Base-by-base conservation (phyloP, 148 eudicot genomes). In the Linanthus parryae region DNA sequence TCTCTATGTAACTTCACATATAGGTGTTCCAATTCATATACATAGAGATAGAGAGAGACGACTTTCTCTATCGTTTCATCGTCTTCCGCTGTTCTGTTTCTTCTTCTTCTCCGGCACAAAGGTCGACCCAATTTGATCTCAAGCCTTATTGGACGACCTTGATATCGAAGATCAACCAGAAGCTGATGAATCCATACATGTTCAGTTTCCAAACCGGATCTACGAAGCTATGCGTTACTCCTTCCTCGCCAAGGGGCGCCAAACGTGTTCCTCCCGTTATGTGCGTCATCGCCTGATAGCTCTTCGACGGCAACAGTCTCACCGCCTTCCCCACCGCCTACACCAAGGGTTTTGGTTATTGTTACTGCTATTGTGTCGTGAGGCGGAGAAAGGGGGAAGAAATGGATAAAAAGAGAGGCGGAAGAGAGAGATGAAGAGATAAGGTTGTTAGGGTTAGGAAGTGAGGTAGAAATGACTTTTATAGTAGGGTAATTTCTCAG, bases 291-390 rank as follows among this genome's bases (percentile, higher is more conserved):
- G 84, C 97, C 38, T 88, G 82, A 59, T 94, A 88, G 77, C 82
- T 88, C 56, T 77, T 88, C 52, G 94, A 87, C 21, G 90, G 90
- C 21, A 44, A 72, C 51, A 84, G 97, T 26, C 69, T 44, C 37
- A 84, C 97, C 28, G 97, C 94, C 54, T 88, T 79, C 51, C 96
- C 94, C 36, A 88, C 96, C 35, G 96, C 96, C n/a, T 88, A 94
- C 45, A 94, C 96, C 52, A n/a, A n/a, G n/a, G n/a, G n/a, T n/a
- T n/a, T n/a, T n/a, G n/a, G n/a, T n/a, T n/a, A n/a, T n/a, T n/a
- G n/a, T n/a, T n/a, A n/a, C n/a, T n/a, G n/a, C n/a, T n/a, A n/a
- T n/a, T n/a, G n/a, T n/a, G n/a, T n/a, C n/a, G n/a, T n/a, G n/a
- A n/a, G n/a, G n/a, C n/a, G n/a, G n/a, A n/a, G n/a, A n/a, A n/a